A percentile compares a stretch with the other conserved stretches of the same genome.
Evolutionary conservation across 192 early-diverging fungal genomes (phyloP).

Genomic region (Spizellomyces punctatus): DNA sequence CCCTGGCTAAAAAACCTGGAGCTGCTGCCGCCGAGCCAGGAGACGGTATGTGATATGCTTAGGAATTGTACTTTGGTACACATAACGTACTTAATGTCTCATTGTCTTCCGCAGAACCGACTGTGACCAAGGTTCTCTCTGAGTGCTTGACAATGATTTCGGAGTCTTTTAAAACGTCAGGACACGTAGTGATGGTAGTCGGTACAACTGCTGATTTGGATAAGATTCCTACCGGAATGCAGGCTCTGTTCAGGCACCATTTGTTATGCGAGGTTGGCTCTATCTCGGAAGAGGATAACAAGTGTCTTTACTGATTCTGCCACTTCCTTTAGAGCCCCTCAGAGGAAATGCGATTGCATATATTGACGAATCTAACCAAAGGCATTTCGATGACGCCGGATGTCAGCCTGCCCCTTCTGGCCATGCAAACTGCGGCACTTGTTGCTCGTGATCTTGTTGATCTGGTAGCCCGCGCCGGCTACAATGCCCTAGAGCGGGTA

Average conservation of each 20-base stretch:
- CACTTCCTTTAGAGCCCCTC: conserved; percentile 37
- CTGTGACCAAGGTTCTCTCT: conserved; percentile 56
- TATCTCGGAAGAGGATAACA: neutral
- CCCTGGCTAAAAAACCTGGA: conserved; percentile 63
- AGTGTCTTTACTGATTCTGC: conserved; percentile 15
- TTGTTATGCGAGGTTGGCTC: conserved; percentile 64
- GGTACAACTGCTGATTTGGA: conserved; percentile 82
- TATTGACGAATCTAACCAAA: conserved; percentile 61
- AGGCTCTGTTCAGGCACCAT: conserved; percentile 79
- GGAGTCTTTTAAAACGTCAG: conserved; percentile 42
- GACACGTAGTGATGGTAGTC: conserved; percentile 70
- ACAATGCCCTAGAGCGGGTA: conserved; percentile 23
- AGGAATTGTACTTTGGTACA: conserved; percentile 42
- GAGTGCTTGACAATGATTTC: conserved; percentile 53
- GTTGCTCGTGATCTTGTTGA: conserved; percentile 83
- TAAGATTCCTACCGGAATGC: conserved; percentile 74
- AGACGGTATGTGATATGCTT: conserved; percentile 18
- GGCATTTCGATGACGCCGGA: conserved; percentile 70
- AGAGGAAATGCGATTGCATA: conserved; percentile 35
- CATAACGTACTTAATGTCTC: conserved; percentile 14
- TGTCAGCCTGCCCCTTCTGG: conserved; percentile 70
- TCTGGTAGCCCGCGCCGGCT: conserved; percentile 67
- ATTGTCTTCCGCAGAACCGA: conserved; percentile 32
- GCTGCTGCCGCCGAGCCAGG: conserved; percentile 41
- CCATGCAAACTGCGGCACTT: conserved; percentile 91